Conservation (phyloP, 164 flowering plant species). For the Aristolochia californica region DNA sequence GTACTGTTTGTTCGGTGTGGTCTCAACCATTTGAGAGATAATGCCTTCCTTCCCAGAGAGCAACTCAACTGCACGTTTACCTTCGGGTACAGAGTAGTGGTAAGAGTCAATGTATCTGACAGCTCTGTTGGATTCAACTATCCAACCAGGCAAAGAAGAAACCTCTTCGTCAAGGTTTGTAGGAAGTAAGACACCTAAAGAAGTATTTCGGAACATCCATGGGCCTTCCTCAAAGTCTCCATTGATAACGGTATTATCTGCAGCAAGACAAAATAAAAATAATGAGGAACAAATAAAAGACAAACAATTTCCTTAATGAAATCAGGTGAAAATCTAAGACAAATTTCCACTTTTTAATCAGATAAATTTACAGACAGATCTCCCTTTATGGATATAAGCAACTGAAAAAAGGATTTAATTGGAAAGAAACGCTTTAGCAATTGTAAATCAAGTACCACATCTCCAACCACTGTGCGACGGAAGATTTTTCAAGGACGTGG, state of each 20-base stretch:
- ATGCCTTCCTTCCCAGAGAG: constrained; percentile 97
- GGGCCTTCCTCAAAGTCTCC: constrained; percentile 96
- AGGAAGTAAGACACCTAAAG: constrained; percentile 84
- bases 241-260: constrained; percentile 78
- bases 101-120: constrained; percentile 77
- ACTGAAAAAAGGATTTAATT: too few species aligned
- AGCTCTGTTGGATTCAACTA: constrained; percentile 81
- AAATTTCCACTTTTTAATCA: too few species aligned
- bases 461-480: too few species aligned
- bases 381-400: too few species aligned
- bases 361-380: too few species aligned
- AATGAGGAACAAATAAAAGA: not conserved
- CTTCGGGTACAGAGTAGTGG: constrained; percentile 68
- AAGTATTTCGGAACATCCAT: constrained; percentile 69
- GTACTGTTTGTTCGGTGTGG: constrained; percentile 53
- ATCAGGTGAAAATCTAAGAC: too few species aligned
- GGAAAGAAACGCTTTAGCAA: too few species aligned
- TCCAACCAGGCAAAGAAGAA: constrained; percentile 88
- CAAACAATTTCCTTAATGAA: not conserved
- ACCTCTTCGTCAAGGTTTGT: constrained; percentile 85
- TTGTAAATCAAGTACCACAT: too few species aligned
- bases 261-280: not conserved
- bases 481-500: too few species aligned
- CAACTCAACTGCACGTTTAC: constrained; percentile 76
- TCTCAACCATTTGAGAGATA: constrained; percentile 86